phyloP scores from a whole-genome alignment of 495 filamentous ascomycete genomes.

The Lasiosphaeria hispida region DNA sequence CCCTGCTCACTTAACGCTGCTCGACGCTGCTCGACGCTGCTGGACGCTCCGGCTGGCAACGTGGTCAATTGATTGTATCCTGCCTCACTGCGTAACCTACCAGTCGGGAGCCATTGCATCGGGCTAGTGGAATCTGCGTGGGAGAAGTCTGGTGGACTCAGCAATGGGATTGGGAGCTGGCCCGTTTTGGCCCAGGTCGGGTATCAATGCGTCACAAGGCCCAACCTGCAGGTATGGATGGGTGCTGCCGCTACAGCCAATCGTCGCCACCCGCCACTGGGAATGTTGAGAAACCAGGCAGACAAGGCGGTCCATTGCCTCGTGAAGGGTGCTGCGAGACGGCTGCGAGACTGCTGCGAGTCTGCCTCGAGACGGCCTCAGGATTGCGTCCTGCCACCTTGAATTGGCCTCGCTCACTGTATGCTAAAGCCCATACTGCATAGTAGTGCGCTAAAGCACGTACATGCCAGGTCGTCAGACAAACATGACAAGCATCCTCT shows the following conservation, averaged over 20 bases:
- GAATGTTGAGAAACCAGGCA: neutral
- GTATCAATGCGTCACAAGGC: constrained; percentile 38
- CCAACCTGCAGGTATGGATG: constrained; percentile 23
- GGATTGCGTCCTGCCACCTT: neutral
- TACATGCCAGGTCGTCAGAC: constrained; percentile 1
- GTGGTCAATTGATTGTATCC: constrained; percentile 8
- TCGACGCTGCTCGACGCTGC: neutral
- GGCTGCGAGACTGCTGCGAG: no score
- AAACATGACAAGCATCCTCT: constrained; percentile 1
- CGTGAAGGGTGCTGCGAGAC: no score
- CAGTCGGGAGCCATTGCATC: constrained; percentile 10
- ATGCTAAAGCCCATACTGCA: neutral
- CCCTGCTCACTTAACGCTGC: no score
- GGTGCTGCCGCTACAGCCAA: constrained; percentile 21
- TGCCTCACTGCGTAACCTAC: constrained; percentile 12
- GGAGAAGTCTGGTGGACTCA: constrained; percentile 7
- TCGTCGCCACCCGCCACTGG: constrained; percentile 11
- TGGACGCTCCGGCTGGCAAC: neutral
- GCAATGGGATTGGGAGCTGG: constrained; percentile 19
- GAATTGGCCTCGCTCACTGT: neutral
- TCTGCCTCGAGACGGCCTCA: neutral
- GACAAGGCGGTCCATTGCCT: no score
- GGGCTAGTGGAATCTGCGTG: constrained; percentile 17
- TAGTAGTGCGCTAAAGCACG: neutral
- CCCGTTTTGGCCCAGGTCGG: constrained; percentile 25